A percentile compares a stretch with the other conserved stretches of the same genome.
phyloP scores from a whole-genome alignment of 2,329 filamentous ascomycete genomes.

The Aspergillus udagawae region DNA sequence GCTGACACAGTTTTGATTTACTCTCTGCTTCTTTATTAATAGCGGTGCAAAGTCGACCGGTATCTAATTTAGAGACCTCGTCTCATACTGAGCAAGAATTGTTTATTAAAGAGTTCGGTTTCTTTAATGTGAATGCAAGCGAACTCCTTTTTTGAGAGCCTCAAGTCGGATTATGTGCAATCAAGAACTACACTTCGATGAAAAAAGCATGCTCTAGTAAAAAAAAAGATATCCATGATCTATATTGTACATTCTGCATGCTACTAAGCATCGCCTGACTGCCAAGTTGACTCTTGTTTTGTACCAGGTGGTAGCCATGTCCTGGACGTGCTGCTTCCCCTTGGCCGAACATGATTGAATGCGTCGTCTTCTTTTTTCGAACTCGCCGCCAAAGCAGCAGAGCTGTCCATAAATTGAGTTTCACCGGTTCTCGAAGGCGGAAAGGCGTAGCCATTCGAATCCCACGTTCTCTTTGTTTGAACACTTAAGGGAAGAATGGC shows the following conservation, averaged over 20 bases:
- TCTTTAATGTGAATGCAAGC: background rate
- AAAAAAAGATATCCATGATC: background rate
- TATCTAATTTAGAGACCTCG: background rate
- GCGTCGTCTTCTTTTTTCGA: slow-evolving; percentile 45
- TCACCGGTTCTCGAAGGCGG: slow-evolving; percentile 22
- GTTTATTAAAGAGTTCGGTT: background rate
- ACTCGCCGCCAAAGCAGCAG: slow-evolving; percentile 17
- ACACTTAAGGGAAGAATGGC: slow-evolving; percentile 64
- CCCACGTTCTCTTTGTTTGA: slow-evolving; percentile 33
- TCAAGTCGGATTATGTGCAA: background rate
- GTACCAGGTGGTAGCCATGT: slow-evolving; percentile 73
- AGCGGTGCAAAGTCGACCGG: background rate
- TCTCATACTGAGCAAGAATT: background rate
- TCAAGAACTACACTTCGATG: slow-evolving; percentile 6
- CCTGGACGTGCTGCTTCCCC: slow-evolving; percentile 36
- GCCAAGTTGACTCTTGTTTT: slow-evolving; percentile 83
- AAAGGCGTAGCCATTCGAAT: slow-evolving; percentile 36
- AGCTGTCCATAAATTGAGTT: slow-evolving; percentile 14
- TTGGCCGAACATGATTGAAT: slow-evolving; percentile 38
- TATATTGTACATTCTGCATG: slow-evolving; percentile 2
- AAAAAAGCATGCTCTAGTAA: background rate
- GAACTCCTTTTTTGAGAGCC: too few relatives aligned
- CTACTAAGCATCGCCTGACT: slow-evolving; percentile 41
- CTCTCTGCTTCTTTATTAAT: background rate
- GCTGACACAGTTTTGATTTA: background rate